Conservation (phyloP, 345 rosid species). For the Clarkia xantiana region DNA sequence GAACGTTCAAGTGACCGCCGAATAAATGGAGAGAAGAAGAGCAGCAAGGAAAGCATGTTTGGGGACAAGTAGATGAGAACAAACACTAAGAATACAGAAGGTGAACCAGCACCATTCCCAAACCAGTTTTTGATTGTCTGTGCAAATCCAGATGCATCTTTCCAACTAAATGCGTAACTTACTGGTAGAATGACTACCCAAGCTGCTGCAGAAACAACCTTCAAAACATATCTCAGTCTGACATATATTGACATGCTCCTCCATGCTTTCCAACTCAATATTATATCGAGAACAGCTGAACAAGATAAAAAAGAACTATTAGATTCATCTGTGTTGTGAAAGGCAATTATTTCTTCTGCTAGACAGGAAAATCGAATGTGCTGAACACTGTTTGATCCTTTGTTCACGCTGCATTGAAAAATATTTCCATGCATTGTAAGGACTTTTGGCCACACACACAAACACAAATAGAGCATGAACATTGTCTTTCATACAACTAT, state of each 20-base stretch:
- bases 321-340: constrained; percentile 1
- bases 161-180: constrained; percentile 84
- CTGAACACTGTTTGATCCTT: too few species aligned
- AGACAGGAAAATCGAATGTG: too few species aligned
- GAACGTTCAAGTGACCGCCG: constrained; percentile 97
- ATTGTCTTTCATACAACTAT: too few species aligned
- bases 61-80: constrained; percentile 81
- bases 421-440: too few species aligned
- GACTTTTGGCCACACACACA: too few species aligned
- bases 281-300: constrained; percentile 91
- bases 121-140: constrained; percentile 93
- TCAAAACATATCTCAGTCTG: constrained; percentile 83
- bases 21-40: constrained; percentile 76
- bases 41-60: constrained; percentile 68
- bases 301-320: constrained; percentile 6
- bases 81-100: constrained; percentile 71
- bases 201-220: constrained; percentile 80
- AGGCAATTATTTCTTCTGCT: background rate
- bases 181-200: constrained; percentile 93
- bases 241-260: constrained; percentile 80
- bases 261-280: constrained; percentile 82
- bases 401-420: too few species aligned
- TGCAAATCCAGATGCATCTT: constrained; percentile 84
- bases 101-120: constrained; percentile 54
- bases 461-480: too few species aligned